phyloP scores from a whole-genome alignment of 2,329 filamentous ascomycete genomes.

The Trichoderma afroharzianum region DNA sequence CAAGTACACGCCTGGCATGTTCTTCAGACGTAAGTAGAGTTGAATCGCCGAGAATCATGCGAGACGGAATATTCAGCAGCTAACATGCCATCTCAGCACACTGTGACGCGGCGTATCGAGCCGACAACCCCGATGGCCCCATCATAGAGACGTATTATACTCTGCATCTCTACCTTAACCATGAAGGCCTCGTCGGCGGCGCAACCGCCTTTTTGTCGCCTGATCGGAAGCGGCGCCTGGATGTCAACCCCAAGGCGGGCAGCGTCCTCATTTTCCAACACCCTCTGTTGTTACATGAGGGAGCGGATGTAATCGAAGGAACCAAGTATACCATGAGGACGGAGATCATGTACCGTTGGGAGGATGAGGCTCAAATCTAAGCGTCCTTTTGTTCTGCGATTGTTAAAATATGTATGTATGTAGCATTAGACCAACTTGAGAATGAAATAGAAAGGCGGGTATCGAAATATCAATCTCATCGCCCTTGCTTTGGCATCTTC shows the following conservation, averaged over 20 bases:
- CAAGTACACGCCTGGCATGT: slow-evolving; percentile 67
- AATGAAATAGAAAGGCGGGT: neutral
- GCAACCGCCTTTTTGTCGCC: slow-evolving; percentile 52
- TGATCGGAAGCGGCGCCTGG: slow-evolving; percentile 40
- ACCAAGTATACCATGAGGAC: slow-evolving; percentile 56
- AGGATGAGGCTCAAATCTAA: neutral
- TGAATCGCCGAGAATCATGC: neutral
- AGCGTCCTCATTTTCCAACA: slow-evolving; percentile 62
- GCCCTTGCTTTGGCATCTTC: slow-evolving; percentile 47
- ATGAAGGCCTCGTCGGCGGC: slow-evolving; percentile 44
- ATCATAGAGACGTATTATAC: slow-evolving; percentile 53
- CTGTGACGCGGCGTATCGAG: slow-evolving; percentile 60
- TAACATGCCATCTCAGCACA: slow-evolving; percentile 48
- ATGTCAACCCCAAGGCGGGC: slow-evolving; percentile 54
- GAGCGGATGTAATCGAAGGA: slow-evolving; percentile 48
- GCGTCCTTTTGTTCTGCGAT: neutral
- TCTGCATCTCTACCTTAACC: slow-evolving; percentile 48
- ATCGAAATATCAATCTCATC: slow-evolving; percentile 9
- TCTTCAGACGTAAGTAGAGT: slow-evolving; percentile 54
- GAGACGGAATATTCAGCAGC: neutral
- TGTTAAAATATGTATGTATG: neutral
- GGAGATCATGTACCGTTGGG: slow-evolving; percentile 49
- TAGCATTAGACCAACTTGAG: neutral
- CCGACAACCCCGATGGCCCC: slow-evolving; percentile 33
- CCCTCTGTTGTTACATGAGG: slow-evolving; percentile 47